Base-by-base conservation (phyloP, 2,329 filamentous ascomycete species). In the Paecilomyces variotii region DNA sequence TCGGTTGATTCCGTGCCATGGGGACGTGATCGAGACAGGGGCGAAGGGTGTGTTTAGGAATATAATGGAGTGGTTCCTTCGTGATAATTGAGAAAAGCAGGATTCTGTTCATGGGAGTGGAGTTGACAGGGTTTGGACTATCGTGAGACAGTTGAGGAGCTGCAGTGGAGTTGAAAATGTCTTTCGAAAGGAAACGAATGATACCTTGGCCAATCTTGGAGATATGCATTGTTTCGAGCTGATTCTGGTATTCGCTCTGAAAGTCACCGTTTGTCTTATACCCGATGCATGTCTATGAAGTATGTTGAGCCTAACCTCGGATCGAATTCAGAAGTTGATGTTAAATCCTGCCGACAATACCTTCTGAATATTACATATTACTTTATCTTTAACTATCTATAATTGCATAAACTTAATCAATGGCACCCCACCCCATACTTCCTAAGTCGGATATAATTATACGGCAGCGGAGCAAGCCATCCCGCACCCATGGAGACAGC, bases 1-100 rank as follows among this genome's bases (percentile, higher is more conserved):
- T 63, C 86, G 86, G 45, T 80, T 97, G 55, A 86, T 99, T 60
- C 91, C 93, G 0, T 97, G 93, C 72, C 94, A 99, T 75, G 94
- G 94, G 7, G 94, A 99, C 76, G 87, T 89, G 14, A 86, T 97
- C 64, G 87, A 94, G 72, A 82, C 71, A 1, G 83, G 80, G 2
- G 91, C 83, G 9, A 96, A 95, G 80, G 82, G 82, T 10, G 79
- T 89, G 14, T 96, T 93, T 64, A 78, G 82, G 67, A 90, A 89
- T 72, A 80, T 95, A 11, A 90, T 96, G 75, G 82, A 83, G 67
- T 97, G 92, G 91, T 89, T 95, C 77, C 71, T 96, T 69, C 77
- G 84, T 58, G 76, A 35, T 12, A 62, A 59, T 12, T 24, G 30
- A 32, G 11, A n/a, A 26, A 11, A 1, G 11, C n/a, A 50, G 2